Evolutionary conservation across 2,329 filamentous ascomycete genomes (phyloP).

Genomic region (Sclerotinia minor): DNA sequence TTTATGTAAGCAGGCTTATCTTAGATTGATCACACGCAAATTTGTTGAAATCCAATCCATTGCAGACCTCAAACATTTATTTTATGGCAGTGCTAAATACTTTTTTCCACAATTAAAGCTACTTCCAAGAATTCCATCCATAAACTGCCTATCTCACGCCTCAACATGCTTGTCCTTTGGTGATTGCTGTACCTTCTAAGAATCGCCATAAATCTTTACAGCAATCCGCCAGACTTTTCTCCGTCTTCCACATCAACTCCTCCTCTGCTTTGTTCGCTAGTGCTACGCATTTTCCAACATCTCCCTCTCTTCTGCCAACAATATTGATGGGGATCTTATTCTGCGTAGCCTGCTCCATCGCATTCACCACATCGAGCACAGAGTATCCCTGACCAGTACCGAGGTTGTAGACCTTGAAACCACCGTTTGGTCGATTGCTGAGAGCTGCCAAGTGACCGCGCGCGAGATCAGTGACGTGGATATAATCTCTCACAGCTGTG

Average conservation of each 20-base stretch:
- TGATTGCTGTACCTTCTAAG: constrained; percentile 27
- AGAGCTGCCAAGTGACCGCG: constrained; percentile 62
- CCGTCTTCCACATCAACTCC: constrained; percentile 48
- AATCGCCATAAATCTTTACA: constrained; percentile 36
- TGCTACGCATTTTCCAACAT: constrained; percentile 49
- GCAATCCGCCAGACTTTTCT: constrained; percentile 35
- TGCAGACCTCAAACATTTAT: neutral
- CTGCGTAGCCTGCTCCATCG: constrained; percentile 44
- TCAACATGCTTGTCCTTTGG: constrained; percentile 1
- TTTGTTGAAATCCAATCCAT: neutral
- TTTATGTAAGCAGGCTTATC: constrained; percentile 20
- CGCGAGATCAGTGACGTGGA: constrained; percentile 66
- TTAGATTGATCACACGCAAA: neutral
- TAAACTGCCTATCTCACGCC: neutral
- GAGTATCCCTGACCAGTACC: constrained; percentile 50
- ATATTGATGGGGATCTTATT: constrained; percentile 44
- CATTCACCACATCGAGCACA: constrained; percentile 47
- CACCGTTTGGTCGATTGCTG: constrained; percentile 40
- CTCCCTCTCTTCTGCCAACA: constrained; percentile 46
- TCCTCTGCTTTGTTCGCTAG: constrained; percentile 44
- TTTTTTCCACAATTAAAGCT: neutral
- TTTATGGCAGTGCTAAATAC: neutral
- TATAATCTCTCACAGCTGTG: constrained; percentile 66
- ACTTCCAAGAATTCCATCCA: neutral
- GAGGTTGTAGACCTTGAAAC: constrained; percentile 49